Evolutionary conservation across 768 basidiomycete species (phyloP), one percentile per base, ranked within the genome.

Genomic region (Panaeolus cyanescens): DNA sequence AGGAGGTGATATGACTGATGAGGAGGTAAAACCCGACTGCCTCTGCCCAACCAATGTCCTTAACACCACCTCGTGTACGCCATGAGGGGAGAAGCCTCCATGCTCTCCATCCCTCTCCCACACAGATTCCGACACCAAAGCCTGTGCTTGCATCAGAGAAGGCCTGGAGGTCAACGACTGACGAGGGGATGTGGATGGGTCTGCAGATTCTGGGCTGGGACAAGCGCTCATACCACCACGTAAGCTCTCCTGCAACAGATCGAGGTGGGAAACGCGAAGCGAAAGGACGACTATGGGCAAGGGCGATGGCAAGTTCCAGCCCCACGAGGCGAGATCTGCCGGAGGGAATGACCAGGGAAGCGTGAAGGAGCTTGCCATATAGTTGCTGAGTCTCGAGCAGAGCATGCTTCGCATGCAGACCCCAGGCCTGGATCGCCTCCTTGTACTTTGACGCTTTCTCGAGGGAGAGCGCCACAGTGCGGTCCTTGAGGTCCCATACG

Each of bases 21-120:
- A 81, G 75, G 17, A 80, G 62, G 32, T 80, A 71, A 58, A 83
- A 75, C 0, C 75, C 75, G 6, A 81, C 60, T 0, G 75, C 76
- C 61, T 84, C 79, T 0, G 79, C 80, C 80, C 81, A 84, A 0
- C 67, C 67, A 59, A 83, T 83, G 65, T 81, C 76, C 0, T 69
- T 55, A 1, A 68, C 45, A 28, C 66, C 57, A 5, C 36, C 28
- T 32, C 1, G 68, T 32, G 77, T 75, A 77, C 0, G 64, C 54
- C 54, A 55, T 34, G 13, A 34, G n/a, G 62, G 62, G 9, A 55
- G 10, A 2, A 63, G 65, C 1, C 30, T 2, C 75, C 76, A 80
- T 1, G 77, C 75, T 7, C 71, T 22, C 80, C 77, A 79, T 0
- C 32, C 1, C 3, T 58, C 45, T 0, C 65, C 58, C 17, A 80